A percentile compares a stretch with the other conserved stretches of the same genome.
phyloP scores from a whole-genome alignment of 1,139 yeast species.

The Yamadazyma sp. region DNA sequence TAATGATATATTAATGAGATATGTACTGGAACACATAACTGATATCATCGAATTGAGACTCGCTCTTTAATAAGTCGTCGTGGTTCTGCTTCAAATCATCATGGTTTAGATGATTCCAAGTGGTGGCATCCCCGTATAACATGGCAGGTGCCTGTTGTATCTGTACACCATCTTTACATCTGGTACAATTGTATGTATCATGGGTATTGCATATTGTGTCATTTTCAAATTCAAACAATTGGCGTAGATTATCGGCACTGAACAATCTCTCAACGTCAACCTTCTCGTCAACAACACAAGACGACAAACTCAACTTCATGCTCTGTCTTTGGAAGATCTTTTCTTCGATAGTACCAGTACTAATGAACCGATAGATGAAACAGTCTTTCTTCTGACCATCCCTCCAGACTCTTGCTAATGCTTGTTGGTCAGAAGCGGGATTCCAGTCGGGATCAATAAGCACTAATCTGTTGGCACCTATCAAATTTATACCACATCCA shows the following conservation, averaged over 20 bases:
- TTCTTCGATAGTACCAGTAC: constrained; percentile 95
- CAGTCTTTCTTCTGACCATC: constrained; percentile 98
- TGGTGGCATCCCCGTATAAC: constrained; percentile 96
- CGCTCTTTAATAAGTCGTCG: constrained; percentile 76
- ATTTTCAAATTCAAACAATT: constrained; percentile 70
- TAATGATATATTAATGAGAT: constrained; percentile 64
- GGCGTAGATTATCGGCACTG: constrained; percentile 75
- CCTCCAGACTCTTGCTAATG: constrained; percentile 97
- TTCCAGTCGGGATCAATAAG: constrained; percentile 98
- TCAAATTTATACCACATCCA: constrained; percentile 96
- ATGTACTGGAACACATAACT: constrained; percentile 91
- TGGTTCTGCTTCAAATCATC: constrained; percentile 62
- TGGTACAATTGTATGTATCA: constrained; percentile 83
- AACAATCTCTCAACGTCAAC: constrained; percentile 93
- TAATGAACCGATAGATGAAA: constrained; percentile 87
- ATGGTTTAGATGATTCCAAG: constrained; percentile 90
- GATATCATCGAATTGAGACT: constrained; percentile 64
- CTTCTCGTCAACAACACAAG: constrained; percentile 96
- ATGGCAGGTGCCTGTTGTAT: constrained; percentile 71
- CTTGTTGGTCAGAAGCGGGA: constrained; percentile 98
- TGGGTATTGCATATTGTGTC: constrained; percentile 86
- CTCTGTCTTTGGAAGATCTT: constrained; percentile 95
- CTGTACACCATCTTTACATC: constrained; percentile 69
- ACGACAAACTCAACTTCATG: constrained; percentile 90
- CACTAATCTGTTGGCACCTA: constrained; percentile 91